These are phyloP conservation scores for Hansenula lynferdii DNA, from an alignment of 1,139 yeast species.

Conservation along the genomic window DNA sequence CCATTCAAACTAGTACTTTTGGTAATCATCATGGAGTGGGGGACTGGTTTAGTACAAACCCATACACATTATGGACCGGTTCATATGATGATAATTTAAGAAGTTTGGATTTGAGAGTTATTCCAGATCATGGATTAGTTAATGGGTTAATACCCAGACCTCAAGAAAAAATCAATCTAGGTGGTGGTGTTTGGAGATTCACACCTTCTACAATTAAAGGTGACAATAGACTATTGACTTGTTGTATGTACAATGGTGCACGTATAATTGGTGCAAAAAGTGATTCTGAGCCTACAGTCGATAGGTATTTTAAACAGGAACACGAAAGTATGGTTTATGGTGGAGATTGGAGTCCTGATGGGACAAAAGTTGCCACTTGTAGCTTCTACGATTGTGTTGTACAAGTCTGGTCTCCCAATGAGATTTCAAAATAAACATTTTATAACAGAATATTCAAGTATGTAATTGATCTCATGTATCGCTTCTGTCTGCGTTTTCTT, in stretches of 20 bases:
- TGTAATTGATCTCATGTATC: too few species aligned
- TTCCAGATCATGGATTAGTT: slow-evolving; percentile 37
- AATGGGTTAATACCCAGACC: slow-evolving; percentile 46
- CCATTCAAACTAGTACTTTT: slow-evolving; percentile 50
- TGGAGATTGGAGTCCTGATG: slow-evolving; percentile 72
- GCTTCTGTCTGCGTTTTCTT: slow-evolving; percentile 31
- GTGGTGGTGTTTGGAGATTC: slow-evolving; percentile 96
- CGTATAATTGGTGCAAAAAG: slow-evolving; percentile 38
- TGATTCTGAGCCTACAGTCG: slow-evolving; percentile 35
- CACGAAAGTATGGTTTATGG: slow-evolving; percentile 96
- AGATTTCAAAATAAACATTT: too few species aligned
- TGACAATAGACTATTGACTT: slow-evolving; percentile 51
- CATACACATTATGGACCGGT: slow-evolving; percentile 75
- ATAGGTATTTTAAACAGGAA: slow-evolving; percentile 52
- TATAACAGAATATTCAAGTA: too few species aligned
- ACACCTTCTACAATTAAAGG: slow-evolving; percentile 49
- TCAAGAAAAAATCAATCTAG: slow-evolving; percentile 45
- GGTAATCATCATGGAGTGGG: slow-evolving; percentile 22
- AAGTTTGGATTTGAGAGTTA: slow-evolving; percentile 61
- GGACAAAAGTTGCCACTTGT: slow-evolving; percentile 60
- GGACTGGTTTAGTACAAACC: slow-evolving; percentile 34
- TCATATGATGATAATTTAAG: slow-evolving; percentile 84
- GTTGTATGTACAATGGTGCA: slow-evolving; percentile 98
- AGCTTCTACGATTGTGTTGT: slow-evolving; percentile 86
- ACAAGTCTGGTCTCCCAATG: slow-evolving; percentile 57